Evolutionary conservation across 495 filamentous ascomycete species (phyloP).

Genomic region (Aspergillus wentii): DNA sequence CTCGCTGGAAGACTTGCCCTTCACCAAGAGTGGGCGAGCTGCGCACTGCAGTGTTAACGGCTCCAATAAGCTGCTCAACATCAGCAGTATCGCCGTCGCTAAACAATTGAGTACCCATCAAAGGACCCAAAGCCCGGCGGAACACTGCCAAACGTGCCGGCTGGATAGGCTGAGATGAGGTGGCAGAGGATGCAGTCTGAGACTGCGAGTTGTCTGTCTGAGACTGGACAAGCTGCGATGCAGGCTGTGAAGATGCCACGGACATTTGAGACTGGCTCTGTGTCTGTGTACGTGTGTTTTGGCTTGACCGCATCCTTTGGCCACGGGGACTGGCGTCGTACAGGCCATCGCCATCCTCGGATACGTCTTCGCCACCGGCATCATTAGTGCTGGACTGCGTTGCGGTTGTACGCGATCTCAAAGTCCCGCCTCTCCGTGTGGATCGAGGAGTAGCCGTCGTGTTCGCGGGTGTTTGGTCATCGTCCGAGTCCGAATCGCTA

Average conservation of each 20-base stretch:
- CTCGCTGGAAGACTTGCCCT: slow-evolving; percentile 53
- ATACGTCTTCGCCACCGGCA: slow-evolving; percentile 25
- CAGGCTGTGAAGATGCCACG: slow-evolving; percentile 62
- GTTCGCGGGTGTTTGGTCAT: slow-evolving; percentile 29
- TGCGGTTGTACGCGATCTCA: slow-evolving; percentile 47
- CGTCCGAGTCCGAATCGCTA: slow-evolving; percentile 29
- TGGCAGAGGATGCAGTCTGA: slow-evolving; percentile 25
- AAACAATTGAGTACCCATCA: slow-evolving; percentile 77
- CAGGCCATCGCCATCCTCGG: slow-evolving; percentile 50
- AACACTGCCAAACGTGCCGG: slow-evolving; percentile 65
- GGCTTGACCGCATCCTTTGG: slow-evolving; percentile 38
- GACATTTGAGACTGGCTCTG: slow-evolving; percentile 57
- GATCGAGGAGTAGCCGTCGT: slow-evolving; percentile 32
- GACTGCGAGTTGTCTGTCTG: slow-evolving; percentile 49
- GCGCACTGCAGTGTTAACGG: slow-evolving; percentile 69
- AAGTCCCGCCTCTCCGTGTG: slow-evolving; percentile 35
- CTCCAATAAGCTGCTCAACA: slow-evolving; percentile 67
- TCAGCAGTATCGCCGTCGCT: slow-evolving; percentile 68
- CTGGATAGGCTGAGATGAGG: slow-evolving; percentile 44
- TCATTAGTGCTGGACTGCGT: slow-evolving; percentile 38
- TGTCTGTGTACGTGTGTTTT: slow-evolving; percentile 30
- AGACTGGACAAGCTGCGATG: slow-evolving; percentile 58
- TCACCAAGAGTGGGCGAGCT: slow-evolving; percentile 26
- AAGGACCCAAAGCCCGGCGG: slow-evolving; percentile 70
- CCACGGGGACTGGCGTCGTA: slow-evolving; percentile 54